These are phyloP conservation scores for Flaveria sonorensis DNA, from an alignment of 129 eudicot genomes.

Conservation along the genomic window DNA sequence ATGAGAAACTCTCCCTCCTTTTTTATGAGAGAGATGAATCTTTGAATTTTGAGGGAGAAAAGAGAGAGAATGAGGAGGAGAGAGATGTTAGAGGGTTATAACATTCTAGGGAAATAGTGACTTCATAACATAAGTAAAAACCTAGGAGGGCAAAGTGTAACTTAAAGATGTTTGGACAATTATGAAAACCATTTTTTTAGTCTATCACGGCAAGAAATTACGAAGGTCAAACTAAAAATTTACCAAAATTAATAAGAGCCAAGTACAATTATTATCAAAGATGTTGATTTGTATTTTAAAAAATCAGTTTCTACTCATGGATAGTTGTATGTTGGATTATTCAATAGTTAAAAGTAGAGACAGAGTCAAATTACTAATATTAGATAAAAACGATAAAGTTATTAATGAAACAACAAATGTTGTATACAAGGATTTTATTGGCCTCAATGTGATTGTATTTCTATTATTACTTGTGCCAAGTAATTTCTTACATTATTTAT, in stretches of 20 bases:
- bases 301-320: no score
- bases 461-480: no score
- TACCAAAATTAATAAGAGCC: neutral
- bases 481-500: no score
- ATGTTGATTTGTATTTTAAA: no score
- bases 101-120: conserved; percentile 16
- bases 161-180: neutral
- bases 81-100: neutral
- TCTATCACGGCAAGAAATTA: neutral
- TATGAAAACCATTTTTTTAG: neutral
- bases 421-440: no score
- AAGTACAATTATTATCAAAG: no score
- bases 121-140: conserved; percentile 19
- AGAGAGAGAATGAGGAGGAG: neutral
- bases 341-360: no score
- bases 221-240: neutral
- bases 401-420: no score
- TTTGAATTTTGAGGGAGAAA: neutral
- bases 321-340: no score
- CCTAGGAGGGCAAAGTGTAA: neutral
- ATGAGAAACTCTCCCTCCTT: conserved; percentile 42
- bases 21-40: conserved; percentile 2
- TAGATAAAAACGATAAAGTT: no score
- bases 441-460: no score
- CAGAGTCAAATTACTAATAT: no score